A percentile compares a stretch with the other conserved stretches of the same genome.
Conservation (phyloP, 768 basidiomycete genomes). For the Lyophyllum semitale region DNA sequence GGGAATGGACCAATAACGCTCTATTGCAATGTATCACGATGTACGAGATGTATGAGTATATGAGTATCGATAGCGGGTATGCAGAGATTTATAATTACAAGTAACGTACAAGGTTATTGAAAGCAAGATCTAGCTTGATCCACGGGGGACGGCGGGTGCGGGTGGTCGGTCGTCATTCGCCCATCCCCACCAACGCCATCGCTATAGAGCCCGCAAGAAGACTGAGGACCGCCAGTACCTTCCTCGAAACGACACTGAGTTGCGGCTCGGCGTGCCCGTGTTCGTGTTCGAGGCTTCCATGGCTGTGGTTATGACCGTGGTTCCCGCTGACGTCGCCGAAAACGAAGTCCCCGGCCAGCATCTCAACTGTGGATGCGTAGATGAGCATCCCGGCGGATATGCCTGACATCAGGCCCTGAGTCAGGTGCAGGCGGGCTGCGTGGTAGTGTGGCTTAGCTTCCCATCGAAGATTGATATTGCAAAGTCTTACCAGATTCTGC, state of each 20-base stretch:
- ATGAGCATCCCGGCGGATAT: conserved; percentile 83
- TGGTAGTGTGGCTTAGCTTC: not conserved
- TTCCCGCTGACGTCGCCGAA: conserved; percentile 59
- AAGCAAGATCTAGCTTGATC: not conserved
- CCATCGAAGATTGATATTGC: conserved; percentile 2
- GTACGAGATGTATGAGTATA: not conserved
- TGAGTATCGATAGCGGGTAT: not conserved
- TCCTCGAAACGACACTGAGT: conserved; percentile 29
- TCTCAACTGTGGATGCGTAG: conserved; percentile 83
- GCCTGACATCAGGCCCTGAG: conserved; percentile 79
- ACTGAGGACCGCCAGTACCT: conserved; percentile 60
- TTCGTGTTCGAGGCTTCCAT: conserved; percentile 4
- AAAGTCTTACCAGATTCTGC: conserved; percentile 18
- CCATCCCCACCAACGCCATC: conserved; percentile 64
- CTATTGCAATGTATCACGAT: not conserved
- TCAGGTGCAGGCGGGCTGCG: conserved; percentile 50
- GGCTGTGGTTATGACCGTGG: conserved; percentile 28
- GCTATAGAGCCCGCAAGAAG: conserved; percentile 59
- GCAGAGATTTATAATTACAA: not conserved
- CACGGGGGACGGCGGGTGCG: no score
- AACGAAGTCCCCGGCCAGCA: conserved; percentile 86
- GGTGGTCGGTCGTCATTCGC: conserved; percentile 39
- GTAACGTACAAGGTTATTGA: not conserved
- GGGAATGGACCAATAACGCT: not conserved
- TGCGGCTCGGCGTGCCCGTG: conserved; percentile 21